Evolutionary conservation across 352 stramenopile species (phyloP).

Genomic region (Globisporangium nodosum): DNA sequence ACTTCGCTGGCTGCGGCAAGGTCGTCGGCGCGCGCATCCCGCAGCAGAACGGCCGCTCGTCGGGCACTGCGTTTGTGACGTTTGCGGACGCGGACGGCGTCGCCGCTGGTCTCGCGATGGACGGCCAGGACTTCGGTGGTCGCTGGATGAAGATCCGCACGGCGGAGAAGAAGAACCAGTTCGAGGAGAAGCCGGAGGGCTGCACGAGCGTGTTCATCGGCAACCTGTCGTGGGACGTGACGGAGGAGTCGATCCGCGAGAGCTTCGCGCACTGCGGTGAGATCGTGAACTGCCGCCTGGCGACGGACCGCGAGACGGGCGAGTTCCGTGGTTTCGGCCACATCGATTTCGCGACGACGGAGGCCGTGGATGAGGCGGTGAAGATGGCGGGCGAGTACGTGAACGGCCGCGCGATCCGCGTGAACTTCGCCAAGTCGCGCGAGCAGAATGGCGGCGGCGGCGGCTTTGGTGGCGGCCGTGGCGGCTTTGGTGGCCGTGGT

Average conservation of each 20-base stretch:
- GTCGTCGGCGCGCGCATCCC: constrained; percentile 83
- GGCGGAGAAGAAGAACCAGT: constrained; percentile 80
- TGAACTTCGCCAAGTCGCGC: constrained; percentile 93
- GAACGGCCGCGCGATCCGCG: constrained; percentile 89
- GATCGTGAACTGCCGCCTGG: constrained; percentile 93
- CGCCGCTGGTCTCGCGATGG: constrained; percentile 84
- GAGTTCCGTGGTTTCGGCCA: constrained; percentile 98
- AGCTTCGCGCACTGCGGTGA: constrained; percentile 94
- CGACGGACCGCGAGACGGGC: constrained; percentile 95
- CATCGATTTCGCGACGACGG: constrained; percentile 95
- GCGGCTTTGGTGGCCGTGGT: constrained; percentile 42
- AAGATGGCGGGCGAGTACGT: constrained; percentile 92
- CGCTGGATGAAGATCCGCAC: constrained; percentile 95
- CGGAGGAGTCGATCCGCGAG: constrained; percentile 92
- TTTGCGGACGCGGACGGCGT: constrained; percentile 78
- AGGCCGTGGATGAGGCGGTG: constrained; percentile 89
- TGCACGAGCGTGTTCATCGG: constrained; percentile 97
- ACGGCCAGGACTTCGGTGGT: constrained; percentile 92
- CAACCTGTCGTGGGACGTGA: constrained; percentile 96
- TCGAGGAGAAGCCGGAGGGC: constrained; percentile 91
- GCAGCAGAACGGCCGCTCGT: constrained; percentile 86
- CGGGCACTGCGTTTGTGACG: constrained; percentile 94
- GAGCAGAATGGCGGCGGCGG: constrained; percentile 17
- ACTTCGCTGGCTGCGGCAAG: constrained; percentile 92
- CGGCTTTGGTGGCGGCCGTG: constrained; percentile 31